A percentile compares a stretch with the other conserved stretches of the same genome.
Evolutionary conservation across 441 rosid species (phyloP).

Genomic region (Populus trichocarpa): DNA sequence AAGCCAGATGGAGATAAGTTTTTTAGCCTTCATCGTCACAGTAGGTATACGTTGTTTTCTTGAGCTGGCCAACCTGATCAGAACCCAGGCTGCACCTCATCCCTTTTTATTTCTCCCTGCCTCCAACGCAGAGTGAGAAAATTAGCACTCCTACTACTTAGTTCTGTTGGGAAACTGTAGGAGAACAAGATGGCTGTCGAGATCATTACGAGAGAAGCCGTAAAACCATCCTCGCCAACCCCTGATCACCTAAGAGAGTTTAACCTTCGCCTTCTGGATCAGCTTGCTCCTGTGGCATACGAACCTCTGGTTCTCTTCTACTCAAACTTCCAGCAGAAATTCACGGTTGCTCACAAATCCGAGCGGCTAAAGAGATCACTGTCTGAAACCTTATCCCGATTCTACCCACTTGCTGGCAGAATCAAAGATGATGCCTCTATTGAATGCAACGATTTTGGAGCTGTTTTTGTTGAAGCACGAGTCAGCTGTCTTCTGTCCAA

Average conservation of each 20-base stretch:
- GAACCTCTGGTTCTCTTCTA: constrained; percentile 28
- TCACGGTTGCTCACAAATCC: neutral
- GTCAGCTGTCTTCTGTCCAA: constrained; percentile 26
- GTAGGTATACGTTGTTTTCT: neutral
- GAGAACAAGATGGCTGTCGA: neutral
- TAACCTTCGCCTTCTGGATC: constrained; percentile 31
- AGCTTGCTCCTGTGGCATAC: constrained; percentile 18
- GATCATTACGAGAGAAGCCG: constrained; percentile 15
- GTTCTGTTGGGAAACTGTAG: neutral
- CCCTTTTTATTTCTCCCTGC: neutral
- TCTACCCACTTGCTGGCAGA: constrained; percentile 44
- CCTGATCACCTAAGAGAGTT: constrained; percentile 1
- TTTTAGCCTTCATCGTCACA: neutral
- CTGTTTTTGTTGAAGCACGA: constrained; percentile 37
- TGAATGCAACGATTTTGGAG: constrained; percentile 45
- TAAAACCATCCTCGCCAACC: constrained; percentile 34
- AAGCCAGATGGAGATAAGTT: neutral
- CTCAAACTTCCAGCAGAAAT: neutral
- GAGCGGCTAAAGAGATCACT: constrained; percentile 24
- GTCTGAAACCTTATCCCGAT: constrained; percentile 24
- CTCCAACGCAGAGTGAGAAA: neutral
- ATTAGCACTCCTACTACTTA: neutral
- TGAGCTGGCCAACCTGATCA: neutral
- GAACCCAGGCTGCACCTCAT: neutral
- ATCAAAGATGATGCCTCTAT: constrained; percentile 34